Evolutionary conservation across 139 green algal species (phyloP).

Genomic region (Chlorella vulgaris): DNA sequence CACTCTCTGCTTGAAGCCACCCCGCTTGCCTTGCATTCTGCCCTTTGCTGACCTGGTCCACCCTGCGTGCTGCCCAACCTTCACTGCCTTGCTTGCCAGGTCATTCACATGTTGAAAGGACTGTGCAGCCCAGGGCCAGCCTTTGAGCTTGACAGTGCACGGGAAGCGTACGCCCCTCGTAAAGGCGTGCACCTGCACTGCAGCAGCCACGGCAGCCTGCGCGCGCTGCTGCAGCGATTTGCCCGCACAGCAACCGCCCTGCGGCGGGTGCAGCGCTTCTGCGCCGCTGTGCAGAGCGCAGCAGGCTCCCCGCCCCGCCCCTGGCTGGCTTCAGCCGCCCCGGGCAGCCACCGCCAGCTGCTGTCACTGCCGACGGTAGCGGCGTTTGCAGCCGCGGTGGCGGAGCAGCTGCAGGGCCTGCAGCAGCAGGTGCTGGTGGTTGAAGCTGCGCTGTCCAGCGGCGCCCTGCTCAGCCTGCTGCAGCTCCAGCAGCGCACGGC

Average conservation of each 20-base stretch:
- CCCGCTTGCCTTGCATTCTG: too few relatives aligned
- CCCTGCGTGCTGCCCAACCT: background rate
- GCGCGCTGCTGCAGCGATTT: conserved; percentile 28
- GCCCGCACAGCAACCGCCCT: background rate
- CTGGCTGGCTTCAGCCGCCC: background rate
- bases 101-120: conserved; percentile 35
- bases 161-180: background rate
- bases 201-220: background rate
- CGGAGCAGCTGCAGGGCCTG: conserved; percentile 21
- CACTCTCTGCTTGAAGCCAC: too few relatives aligned
- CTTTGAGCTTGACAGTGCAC: conserved; percentile 24
- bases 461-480: conserved; percentile 8
- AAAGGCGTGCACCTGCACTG: conserved; percentile 25
- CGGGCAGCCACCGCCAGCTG: background rate
- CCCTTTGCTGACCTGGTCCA: too few relatives aligned
- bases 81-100: conserved; percentile 12
- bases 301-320: background rate
- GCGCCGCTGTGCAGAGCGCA: background rate
- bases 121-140: conserved; percentile 25
- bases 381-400: conserved; percentile 46
- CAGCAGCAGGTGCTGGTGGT: conserved; percentile 37
- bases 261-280: conserved; percentile 27
- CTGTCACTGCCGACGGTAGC: conserved; percentile 31
- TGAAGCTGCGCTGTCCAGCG: conserved; percentile 10
- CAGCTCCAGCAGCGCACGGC: conserved; percentile 26